phyloP scores from a whole-genome alignment of 2,329 filamentous ascomycete genomes.

The Talaromyces funiculosus region DNA sequence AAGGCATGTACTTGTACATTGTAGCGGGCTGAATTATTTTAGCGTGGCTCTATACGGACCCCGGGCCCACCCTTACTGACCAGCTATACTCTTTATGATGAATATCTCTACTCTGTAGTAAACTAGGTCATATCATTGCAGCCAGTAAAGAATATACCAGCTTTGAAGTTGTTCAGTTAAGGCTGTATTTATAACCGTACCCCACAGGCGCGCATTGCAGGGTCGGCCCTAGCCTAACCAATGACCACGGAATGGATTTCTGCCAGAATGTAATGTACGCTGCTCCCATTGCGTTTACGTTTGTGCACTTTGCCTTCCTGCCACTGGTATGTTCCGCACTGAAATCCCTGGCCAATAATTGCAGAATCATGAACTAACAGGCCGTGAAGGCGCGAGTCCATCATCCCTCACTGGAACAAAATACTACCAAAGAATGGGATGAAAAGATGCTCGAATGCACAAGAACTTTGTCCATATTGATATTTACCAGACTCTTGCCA shows the following conservation, averaged over 20 bases:
- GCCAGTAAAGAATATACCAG: too few species aligned
- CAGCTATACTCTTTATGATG: too few species aligned
- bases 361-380: neutral
- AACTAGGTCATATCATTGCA: too few species aligned
- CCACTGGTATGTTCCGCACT: neutral
- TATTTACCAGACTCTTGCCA: neutral
- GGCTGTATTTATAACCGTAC: too few species aligned
- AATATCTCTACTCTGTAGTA: too few species aligned
- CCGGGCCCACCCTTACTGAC: neutral
- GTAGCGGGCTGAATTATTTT: neutral
- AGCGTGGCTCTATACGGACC: neutral
- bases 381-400: neutral
- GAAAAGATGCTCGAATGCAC: neutral
- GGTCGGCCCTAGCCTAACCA: too few species aligned
- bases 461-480: constrained; percentile 1
- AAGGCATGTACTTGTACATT: too few species aligned
- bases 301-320: constrained; percentile 6
- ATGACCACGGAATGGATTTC: too few species aligned
- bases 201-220: too few species aligned
- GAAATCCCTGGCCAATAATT: too few species aligned
- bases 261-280: neutral
- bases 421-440: constrained; percentile 1
- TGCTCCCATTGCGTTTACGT: neutral
- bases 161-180: too few species aligned
- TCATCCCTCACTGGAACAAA: neutral